Base-by-base conservation (phyloP, 352 stramenopile genomes). In the Hyphochytrium catenoides region DNA sequence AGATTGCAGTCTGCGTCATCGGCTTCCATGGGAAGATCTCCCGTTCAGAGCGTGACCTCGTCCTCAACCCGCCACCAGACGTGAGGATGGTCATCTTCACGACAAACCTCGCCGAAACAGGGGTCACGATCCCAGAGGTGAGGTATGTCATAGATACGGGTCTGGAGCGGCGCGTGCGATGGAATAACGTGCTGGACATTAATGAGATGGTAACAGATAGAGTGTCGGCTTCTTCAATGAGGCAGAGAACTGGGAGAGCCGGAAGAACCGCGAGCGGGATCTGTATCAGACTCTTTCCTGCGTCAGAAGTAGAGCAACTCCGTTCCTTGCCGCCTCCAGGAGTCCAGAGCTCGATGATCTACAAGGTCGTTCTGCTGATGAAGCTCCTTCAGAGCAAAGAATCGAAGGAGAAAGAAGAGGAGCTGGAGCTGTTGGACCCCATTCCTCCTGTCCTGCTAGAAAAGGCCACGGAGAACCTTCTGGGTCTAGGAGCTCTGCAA, bases 81-180 rank as follows among this genome's bases (percentile, higher is more conserved):
- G 26, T 36, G 16, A 34, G 46, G 0, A 23, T 54, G 1, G 26
- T 57, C 5, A 26, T 57, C 0, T 50, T 57, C 19, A 38, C 37
- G 9, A 54, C 50, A 4, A 57, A 57, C 24, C 26, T 54, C 3
- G 43, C 50, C 4, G 50, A 57, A 26, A 54, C 50, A 1, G 45
- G 41, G 6, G 41, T 54, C 11, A 57, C 50, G 2, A 38, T 54
- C 2, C 41, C 41, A 1, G 48, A 54, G 38, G 46, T 56, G 15
- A 34, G 47, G 1, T 57, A 51, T 16, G 50, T 57, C 0, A 48
- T 57, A 29, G 50, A 57, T 25, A 51, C 50, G 0, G 41, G 50
- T 8, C 35, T 53, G 3, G 42, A 54, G 34, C 47, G 48, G 8
- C 38, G 41, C 11, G 48, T 50, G 16, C 38, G 36, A 0, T 57